phyloP scores from a whole-genome alignment of 495 filamentous ascomycete species.

The Pyrenopolyporus hunteri region DNA sequence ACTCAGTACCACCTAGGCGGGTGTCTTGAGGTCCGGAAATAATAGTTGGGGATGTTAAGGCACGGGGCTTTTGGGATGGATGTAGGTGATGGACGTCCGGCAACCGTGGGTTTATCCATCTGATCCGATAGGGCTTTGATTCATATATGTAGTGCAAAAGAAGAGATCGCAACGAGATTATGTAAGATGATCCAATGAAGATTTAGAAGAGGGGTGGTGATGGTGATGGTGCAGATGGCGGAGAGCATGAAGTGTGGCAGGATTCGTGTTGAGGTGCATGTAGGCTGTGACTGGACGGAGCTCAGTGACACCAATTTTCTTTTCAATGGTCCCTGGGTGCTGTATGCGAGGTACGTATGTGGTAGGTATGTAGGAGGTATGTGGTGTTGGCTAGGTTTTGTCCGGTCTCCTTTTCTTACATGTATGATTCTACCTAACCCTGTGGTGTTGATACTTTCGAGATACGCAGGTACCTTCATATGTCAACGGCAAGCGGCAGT shows the following conservation, averaged over 20 bases:
- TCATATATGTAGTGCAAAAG: constrained; percentile 6
- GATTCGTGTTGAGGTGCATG: constrained; percentile 20
- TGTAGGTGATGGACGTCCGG: too few species aligned
- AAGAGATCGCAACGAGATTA: constrained; percentile 19
- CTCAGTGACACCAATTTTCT: background rate
- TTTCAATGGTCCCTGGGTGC: background rate
- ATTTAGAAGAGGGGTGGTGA: background rate
- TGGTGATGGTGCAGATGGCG: background rate
- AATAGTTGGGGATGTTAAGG: too few species aligned
- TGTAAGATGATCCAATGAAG: constrained; percentile 30
- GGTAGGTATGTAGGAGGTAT: background rate
- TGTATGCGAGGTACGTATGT: background rate
- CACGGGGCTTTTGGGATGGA: too few species aligned
- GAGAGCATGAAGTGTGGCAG: background rate
- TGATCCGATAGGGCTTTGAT: constrained; percentile 35
- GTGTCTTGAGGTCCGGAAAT: too few species aligned
- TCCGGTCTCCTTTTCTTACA: background rate
- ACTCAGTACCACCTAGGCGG: too few species aligned
- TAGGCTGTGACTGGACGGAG: background rate
- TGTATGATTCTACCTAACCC: background rate
- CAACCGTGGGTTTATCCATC: background rate
- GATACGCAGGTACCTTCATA: too few species aligned
- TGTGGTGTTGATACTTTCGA: too few species aligned
- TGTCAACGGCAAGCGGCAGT: too few species aligned
- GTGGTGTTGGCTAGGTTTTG: background rate